Base-by-base conservation (phyloP, 805 yeast genomes). In the Kodamaea laetipori region DNA sequence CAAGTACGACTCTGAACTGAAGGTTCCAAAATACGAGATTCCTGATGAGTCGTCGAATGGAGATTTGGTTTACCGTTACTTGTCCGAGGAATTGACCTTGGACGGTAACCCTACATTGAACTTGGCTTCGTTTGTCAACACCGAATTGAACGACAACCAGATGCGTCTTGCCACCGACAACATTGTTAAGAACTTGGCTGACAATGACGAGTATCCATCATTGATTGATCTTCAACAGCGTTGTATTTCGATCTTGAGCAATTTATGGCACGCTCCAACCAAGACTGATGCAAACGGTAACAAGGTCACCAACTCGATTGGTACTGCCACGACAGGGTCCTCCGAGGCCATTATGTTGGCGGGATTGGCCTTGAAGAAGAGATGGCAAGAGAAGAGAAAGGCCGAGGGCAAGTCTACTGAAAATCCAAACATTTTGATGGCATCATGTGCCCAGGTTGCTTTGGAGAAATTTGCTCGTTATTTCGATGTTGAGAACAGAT, bases 271-370 rank as follows among this genome's bases (percentile, higher is more conserved):
- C 57, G 90, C 89, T 8, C 84, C 83, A 6, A 53, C 48, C 18
- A 47, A 48, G 6, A 41, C 41, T 12, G 58, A 60, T 31, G 51
- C 54, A n/a, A 54, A 35, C 19, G 52, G 56, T 19, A 61, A 57
- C 27, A 63, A 45, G 50, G 40, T 51, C 27, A 55, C 59, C 34
- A 57, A 58, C 28, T 45, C 95, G 3, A 71, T 88, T 23, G 97
- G 97, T 17, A 82, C 95, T 9, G 94, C 96, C 18, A 87, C 96
- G 43, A 90, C 96, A 1, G 97, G 97, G 4, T 89, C 96, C 1
- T 82, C 92, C 1, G 97, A 90, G 63, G 97, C 97, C 6, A 82
- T 90, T 54, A 88, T 89, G 86, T 77, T 90, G 41, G 97, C 95
- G 34, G 97, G 97, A 3, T 73, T 90, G 43, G 96, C 97, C 10